These are phyloP conservation scores for Aspergillus nomiae DNA, from an alignment of 2,329 filamentous ascomycete species.

Conservation along the genomic window DNA sequence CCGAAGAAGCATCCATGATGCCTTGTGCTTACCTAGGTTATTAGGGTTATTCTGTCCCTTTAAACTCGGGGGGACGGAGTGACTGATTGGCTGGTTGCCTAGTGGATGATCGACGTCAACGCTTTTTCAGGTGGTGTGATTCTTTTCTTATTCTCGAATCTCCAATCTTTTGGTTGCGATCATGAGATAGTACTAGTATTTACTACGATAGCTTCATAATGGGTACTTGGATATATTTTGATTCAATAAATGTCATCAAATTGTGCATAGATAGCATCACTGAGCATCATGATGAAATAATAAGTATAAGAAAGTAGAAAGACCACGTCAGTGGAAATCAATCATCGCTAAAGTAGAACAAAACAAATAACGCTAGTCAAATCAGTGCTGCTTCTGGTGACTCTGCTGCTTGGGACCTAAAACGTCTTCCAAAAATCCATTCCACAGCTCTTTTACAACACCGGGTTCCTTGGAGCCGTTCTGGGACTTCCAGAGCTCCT, in stretches of 20 bases:
- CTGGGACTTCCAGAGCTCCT: conserved; percentile 39
- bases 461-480: conserved; percentile 32
- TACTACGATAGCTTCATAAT: neutral
- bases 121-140: neutral
- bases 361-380: neutral
- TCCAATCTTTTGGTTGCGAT: neutral
- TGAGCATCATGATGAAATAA: neutral
- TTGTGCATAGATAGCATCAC: neutral
- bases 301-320: neutral
- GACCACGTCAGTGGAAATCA: neutral
- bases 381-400: conserved; percentile 6
- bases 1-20: neutral
- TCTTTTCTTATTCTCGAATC: neutral
- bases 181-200: too few species aligned
- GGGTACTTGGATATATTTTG: neutral
- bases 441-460: conserved; percentile 37
- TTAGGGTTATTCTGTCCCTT: neutral
- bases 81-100: neutral
- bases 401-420: conserved; percentile 35
- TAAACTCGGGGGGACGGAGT: neutral
- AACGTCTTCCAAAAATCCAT: conserved; percentile 40
- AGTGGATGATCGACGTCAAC: neutral
- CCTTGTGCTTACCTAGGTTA: neutral
- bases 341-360: neutral
- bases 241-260: neutral